A percentile compares a stretch with the other conserved stretches of the same genome.
Conservation (phyloP, 106 monocot species). For the Phalaenopsis equestris region DNA sequence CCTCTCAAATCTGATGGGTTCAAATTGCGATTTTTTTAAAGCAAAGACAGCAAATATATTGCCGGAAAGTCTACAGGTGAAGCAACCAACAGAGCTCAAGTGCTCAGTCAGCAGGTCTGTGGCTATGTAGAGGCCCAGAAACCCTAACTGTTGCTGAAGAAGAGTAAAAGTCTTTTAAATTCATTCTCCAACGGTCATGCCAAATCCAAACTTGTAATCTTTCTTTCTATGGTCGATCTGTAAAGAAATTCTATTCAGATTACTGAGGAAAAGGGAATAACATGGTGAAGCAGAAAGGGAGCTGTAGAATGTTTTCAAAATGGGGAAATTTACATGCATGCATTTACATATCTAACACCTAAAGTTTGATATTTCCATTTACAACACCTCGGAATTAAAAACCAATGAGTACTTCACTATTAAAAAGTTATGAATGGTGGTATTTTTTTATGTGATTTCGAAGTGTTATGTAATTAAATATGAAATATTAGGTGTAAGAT, state of each 20-base stretch:
- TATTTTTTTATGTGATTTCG: no score
- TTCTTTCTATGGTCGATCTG: conserved; percentile 94
- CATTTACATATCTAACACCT: no score
- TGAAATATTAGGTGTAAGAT: no score
- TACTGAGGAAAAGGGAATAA: neutral
- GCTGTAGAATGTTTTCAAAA: no score
- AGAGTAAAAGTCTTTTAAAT: neutral
- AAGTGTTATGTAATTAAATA: no score
- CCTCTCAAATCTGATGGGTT: neutral
- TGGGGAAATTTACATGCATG: no score
- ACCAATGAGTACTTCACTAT: no score
- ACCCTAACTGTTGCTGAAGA: neutral
- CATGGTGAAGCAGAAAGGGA: neutral
- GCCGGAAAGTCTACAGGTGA: neutral
- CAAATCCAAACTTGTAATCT: conserved; percentile 98
- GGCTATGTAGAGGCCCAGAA: neutral
- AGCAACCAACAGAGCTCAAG: neutral
- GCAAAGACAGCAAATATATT: no score
- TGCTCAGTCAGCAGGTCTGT: no score
- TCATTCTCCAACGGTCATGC: conserved; percentile 92
- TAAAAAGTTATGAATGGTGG: no score
- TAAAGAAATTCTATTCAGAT: conserved; percentile 1
- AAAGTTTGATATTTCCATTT: no score
- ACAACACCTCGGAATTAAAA: no score
- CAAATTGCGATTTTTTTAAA: neutral